phyloP scores from a whole-genome alignment of 495 filamentous ascomycete species.

The Penicillium argentinense region DNA sequence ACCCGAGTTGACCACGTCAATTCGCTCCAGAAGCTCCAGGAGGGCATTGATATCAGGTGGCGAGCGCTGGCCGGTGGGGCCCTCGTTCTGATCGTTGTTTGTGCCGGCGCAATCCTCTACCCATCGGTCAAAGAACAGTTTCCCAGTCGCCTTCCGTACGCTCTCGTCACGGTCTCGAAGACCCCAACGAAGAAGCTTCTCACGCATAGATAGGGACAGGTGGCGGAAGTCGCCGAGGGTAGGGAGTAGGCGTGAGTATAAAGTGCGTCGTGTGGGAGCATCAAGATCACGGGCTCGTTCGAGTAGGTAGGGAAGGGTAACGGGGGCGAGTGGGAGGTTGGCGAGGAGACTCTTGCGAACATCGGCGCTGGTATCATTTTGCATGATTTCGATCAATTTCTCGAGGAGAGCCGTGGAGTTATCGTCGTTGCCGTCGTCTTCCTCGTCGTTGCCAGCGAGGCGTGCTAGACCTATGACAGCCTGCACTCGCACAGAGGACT shows the following conservation, averaged over 20 bases:
- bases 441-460: conserved; percentile 75
- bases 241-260: conserved; percentile 87
- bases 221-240: conserved; percentile 94
- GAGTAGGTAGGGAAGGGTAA: conserved; percentile 85
- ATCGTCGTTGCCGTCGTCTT: conserved; percentile 69
- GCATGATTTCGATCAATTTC: conserved; percentile 85
- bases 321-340: conserved; percentile 78
- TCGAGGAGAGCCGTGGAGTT: conserved; percentile 65
- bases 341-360: conserved; percentile 84
- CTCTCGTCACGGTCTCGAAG: conserved; percentile 92
- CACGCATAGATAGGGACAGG: conserved; percentile 90
- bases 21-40: conserved; percentile 87
- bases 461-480: conserved; percentile 88
- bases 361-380: conserved; percentile 93
- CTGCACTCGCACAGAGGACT: conserved; percentile 86
- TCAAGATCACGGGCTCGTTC: conserved; percentile 91
- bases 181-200: conserved; percentile 95
- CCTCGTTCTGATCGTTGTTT: conserved; percentile 48
- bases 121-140: conserved; percentile 92
- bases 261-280: conserved; percentile 71
- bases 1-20: conserved; percentile 88
- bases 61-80: conserved; percentile 46
- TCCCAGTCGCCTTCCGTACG: conserved; percentile 85
- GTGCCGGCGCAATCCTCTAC: conserved; percentile 85
- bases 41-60: conserved; percentile 72